A percentile compares a stretch with the other conserved stretches of the same genome.
Evolutionary conservation across 768 basidiomycete genomes (phyloP).

Genomic region (Naematelia aurantialba): DNA sequence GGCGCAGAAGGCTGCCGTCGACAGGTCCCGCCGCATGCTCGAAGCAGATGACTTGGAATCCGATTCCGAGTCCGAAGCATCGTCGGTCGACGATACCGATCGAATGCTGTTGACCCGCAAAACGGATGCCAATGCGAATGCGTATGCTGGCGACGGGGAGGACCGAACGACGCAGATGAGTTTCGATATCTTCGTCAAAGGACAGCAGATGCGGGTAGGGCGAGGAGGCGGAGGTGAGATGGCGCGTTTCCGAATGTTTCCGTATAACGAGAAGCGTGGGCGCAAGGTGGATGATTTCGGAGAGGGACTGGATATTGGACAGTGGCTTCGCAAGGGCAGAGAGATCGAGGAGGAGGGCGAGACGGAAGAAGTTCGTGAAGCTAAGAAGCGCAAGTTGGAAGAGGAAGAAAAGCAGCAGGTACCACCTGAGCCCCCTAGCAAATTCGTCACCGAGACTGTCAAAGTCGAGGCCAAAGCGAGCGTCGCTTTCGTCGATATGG

Average conservation of each 20-base stretch:
- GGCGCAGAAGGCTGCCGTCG: constrained; percentile 77
- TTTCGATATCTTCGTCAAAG: constrained; percentile 95
- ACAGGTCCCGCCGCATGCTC: constrained; percentile 77
- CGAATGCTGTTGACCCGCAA: constrained; percentile 19
- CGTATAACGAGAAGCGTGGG: constrained; percentile 81
- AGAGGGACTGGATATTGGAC: constrained; percentile 88
- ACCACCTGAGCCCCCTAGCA: constrained; percentile 81
- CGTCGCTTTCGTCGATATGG: constrained; percentile 89
- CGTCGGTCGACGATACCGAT: constrained; percentile 63
- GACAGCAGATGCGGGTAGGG: constrained; percentile 75
- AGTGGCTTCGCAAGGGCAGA: constrained; percentile 90
- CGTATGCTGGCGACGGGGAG: constrained; percentile 42
- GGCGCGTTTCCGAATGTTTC: constrained; percentile 88
- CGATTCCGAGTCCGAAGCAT: constrained; percentile 59
- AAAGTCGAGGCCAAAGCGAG: constrained; percentile 80
- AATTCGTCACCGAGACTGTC: constrained; percentile 72
- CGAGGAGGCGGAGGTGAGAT: constrained; percentile 23
- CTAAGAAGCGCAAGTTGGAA: constrained; percentile 62
- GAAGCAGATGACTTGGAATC: constrained; percentile 74
- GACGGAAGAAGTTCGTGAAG: constrained; percentile 71
- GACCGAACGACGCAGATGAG: constrained; percentile 56
- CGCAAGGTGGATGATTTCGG: constrained; percentile 91
- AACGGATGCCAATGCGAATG: constrained; percentile 20
- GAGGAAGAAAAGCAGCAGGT: constrained; percentile 79
- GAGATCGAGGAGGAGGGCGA: constrained; percentile 86